phyloP scores from a whole-genome alignment of 2,329 filamentous ascomycete species.

The Cyclaneusma minus region DNA sequence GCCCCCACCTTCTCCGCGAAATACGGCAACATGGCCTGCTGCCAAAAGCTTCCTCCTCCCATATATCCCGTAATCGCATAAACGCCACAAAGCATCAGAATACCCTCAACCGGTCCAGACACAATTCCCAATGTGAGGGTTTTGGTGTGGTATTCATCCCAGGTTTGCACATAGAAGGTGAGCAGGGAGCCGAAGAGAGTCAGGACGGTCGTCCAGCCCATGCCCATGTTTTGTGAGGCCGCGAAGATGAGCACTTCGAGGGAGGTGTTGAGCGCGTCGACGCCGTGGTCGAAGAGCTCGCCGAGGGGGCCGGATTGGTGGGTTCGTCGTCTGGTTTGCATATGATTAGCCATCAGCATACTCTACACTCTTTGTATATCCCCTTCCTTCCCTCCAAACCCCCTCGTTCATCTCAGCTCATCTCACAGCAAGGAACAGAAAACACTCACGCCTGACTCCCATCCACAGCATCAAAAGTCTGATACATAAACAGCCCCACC shows the following conservation, averaged over 20 bases:
- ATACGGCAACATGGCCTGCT: conserved; percentile 67
- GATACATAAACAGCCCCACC: conserved; percentile 80
- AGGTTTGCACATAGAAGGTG: conserved; percentile 98
- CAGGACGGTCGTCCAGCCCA: conserved; percentile 77
- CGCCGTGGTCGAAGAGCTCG: conserved; percentile 93
- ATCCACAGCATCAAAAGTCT: conserved; percentile 96
- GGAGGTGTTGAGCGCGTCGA: conserved; percentile 93
- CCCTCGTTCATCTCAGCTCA: too few relatives aligned
- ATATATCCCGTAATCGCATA: conserved; percentile 73
- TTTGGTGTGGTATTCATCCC: conserved; percentile 98
- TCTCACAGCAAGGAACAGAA: background rate
- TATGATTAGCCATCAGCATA: conserved; percentile 1
- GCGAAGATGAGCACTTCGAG: conserved; percentile 87
- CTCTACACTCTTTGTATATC: too few relatives aligned
- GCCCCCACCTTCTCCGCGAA: conserved; percentile 81
- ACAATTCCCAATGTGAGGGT: conserved; percentile 83
- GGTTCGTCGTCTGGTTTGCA: conserved; percentile 53
- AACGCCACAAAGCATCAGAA: conserved; percentile 67
- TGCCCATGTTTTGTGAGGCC: conserved; percentile 81
- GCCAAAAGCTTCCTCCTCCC: conserved; percentile 88
- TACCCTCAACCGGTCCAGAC: conserved; percentile 89
- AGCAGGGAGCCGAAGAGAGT: conserved; percentile 57
- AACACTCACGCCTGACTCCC: conserved; percentile 70
- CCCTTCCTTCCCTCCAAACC: background rate
- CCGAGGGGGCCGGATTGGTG: conserved; percentile 85